Conservation (phyloP, 73 alveolate genomes). For the Paramecium biaurelia region DNA sequence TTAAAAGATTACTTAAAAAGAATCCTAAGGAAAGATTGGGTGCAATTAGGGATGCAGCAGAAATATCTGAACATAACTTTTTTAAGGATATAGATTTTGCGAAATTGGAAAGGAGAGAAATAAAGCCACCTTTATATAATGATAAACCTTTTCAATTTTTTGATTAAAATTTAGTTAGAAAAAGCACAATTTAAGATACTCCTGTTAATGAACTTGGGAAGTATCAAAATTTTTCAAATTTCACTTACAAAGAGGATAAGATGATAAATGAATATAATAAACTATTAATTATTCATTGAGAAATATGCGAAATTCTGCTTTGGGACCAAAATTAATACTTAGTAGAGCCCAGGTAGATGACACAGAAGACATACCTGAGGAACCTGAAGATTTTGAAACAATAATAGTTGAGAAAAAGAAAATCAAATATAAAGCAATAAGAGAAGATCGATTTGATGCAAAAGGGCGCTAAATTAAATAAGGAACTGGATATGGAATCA, state of each 20-base stretch:
- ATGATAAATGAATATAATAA: neutral
- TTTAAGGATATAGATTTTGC: neutral
- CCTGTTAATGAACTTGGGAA: neutral
- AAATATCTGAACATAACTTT: neutral
- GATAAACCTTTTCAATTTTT: neutral
- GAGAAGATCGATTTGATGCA: neutral
- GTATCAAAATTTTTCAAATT: neutral
- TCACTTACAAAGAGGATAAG: neutral
- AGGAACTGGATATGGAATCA: constrained; percentile 36
- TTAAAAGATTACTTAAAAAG: neutral
- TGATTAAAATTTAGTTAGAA: neutral
- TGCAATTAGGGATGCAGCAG: constrained; percentile 73
- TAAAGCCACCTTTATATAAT: neutral
- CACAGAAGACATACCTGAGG: constrained; percentile 42
- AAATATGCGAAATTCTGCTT: neutral
- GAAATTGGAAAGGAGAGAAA: neutral
- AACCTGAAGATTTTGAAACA: constrained; percentile 31
- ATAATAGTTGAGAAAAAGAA: neutral
- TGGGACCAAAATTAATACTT: neutral
- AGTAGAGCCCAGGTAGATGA: neutral
- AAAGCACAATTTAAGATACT: neutral
- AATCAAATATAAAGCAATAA: neutral
- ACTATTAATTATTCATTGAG: neutral
- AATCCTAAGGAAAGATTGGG: constrained; percentile 75
- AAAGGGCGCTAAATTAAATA: neutral